Evolutionary conservation across 495 filamentous ascomycete species (phyloP), one percentile per base, ranked within the genome.

Genomic region (Podospora fimiseda): DNA sequence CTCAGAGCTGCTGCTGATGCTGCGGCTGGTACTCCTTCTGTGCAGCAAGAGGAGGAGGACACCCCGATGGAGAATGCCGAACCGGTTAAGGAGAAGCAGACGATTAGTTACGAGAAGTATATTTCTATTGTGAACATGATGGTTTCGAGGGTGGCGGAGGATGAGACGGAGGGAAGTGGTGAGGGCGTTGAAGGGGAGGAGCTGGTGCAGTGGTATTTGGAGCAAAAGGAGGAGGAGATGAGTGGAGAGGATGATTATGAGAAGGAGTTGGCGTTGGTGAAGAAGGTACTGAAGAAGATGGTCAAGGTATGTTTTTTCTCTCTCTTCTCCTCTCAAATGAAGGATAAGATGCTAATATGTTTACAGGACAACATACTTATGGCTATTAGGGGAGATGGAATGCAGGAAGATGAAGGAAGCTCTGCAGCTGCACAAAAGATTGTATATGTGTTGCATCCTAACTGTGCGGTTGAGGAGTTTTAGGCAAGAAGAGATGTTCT

Each of bases 81-180:
- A 5, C 64, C 73, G 11, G 66, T 64, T 38, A 75, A 76, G 38
- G 73, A 79, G 60, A 89, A 86, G 73, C 92, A 88, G 38, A 93
- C 92, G 64, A 89, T 98, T 62, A 92, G 90, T 9, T 95, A 92
- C 58, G 92, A 96, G 63, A 94, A 93, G 70, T 99, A 95, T 69
- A 89, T 91, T 66, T 75, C 78, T 62, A 95, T 96, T 53, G 75
- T 95, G 50, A 96, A 95, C 60, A 66, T 88, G 55, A 70, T 99
- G 14, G 88, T 96, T 9, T 78, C 80, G 40, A 80, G 86, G 9
- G 81, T 99, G 30, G 73, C 62, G 16, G 71, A 74, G 45, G 87
- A 89, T 56, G 90, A 90, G 56, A 83, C 91, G 48, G 81, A 86
- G 57, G 76, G 77, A 1, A 75, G 74, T 2, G 90, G 89, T n/a